These are phyloP conservation scores for Phaffomyces thermotolerans DNA, from an alignment of 805 yeast genomes.

Conservation along the genomic window DNA sequence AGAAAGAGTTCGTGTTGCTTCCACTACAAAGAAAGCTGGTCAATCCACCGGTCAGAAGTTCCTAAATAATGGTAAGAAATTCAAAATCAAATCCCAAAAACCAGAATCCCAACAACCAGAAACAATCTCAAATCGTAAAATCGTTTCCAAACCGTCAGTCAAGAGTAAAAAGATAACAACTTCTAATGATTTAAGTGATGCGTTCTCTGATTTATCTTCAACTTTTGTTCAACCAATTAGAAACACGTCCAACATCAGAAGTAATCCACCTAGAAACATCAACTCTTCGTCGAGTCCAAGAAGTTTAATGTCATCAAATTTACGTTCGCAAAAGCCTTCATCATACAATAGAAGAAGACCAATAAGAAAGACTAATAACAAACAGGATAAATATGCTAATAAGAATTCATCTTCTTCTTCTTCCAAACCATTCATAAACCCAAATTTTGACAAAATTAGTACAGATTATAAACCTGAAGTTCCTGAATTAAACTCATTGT, in stretches of 20 bases:
- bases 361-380: background rate
- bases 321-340: background rate
- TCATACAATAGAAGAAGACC: background rate
- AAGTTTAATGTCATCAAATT: conserved; percentile 1
- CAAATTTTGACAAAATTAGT: conserved; percentile 15
- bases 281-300: conserved; percentile 1
- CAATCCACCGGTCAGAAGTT: background rate
- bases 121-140: background rate
- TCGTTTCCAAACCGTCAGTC: conserved; percentile 1
- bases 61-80: background rate
- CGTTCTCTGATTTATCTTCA: conserved; percentile 4
- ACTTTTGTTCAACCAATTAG: background rate
- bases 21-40: background rate
- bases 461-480: conserved; percentile 15
- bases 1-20: conserved; percentile 8
- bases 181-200: background rate
- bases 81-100: no score
- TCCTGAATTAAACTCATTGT: conserved; percentile 11
- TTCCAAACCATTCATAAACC: conserved; percentile 4
- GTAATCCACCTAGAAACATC: conserved; percentile 4
- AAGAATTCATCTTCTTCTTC: background rate
- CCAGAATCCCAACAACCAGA: no score
- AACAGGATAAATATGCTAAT: background rate
- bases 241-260: background rate
- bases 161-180: background rate